These are phyloP conservation scores for Brassica nigra DNA, from an alignment of 345 rosid species.

Conservation along the genomic window DNA sequence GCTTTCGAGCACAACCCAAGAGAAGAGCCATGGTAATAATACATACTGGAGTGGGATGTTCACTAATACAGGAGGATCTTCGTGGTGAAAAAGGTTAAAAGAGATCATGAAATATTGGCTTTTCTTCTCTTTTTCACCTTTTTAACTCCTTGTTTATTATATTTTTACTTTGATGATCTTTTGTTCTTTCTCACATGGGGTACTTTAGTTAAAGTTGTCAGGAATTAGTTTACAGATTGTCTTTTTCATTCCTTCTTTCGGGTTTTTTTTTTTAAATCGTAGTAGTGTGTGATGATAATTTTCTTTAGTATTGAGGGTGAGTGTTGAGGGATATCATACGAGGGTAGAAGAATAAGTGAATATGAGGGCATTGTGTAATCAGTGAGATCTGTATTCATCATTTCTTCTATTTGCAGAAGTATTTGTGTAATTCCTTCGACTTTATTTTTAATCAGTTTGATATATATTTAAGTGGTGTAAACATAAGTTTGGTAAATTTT, in stretches of 20 bases:
- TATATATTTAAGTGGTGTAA: constrained; percentile 6
- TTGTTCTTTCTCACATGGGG: constrained; percentile 43
- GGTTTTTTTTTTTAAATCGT: background rate
- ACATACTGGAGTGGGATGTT: constrained; percentile 42
- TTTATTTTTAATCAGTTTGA: background rate
- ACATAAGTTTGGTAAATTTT: background rate
- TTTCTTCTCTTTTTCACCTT: constrained; percentile 14
- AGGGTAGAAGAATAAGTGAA: constrained; percentile 45
- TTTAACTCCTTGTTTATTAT: constrained; percentile 25
- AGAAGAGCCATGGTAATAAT: constrained; percentile 37
- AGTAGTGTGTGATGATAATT: constrained; percentile 15
- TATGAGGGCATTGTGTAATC: constrained; percentile 36
- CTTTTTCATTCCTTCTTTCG: constrained; percentile 13
- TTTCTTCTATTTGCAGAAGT: constrained; percentile 38
- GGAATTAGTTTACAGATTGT: constrained; percentile 35
- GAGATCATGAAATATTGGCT: constrained; percentile 10
- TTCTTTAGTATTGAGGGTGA: constrained; percentile 23
- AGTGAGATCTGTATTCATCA: constrained; percentile 39
- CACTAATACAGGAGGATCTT: constrained; percentile 42
- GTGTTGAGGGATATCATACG: constrained; percentile 4
- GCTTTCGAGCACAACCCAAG: constrained; percentile 34
- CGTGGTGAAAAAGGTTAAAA: constrained; percentile 36
- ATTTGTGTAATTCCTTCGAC: constrained; percentile 27
- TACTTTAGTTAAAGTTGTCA: constrained; percentile 45
- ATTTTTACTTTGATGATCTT: constrained; percentile 39